phyloP scores from a whole-genome alignment of 179 eudicot species.

The Spinacia oleracea region DNA sequence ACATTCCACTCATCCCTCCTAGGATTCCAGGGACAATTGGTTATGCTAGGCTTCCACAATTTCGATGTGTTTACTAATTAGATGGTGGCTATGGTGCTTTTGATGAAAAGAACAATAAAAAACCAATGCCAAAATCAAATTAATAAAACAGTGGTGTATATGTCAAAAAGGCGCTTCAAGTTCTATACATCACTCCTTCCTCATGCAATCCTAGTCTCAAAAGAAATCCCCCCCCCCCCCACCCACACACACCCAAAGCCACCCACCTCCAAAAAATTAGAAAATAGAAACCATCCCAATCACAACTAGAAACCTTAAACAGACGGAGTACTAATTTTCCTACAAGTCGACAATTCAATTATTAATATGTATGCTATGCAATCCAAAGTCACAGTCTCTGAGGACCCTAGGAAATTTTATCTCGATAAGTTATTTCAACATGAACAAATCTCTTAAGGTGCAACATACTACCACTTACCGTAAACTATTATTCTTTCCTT shows the following conservation, averaged over 20 bases:
- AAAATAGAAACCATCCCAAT: not conserved
- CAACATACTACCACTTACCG: not conserved
- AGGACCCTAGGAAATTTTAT: not conserved
- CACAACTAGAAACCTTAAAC: not conserved
- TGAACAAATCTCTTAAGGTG: not conserved
- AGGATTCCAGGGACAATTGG: too few relatives aligned
- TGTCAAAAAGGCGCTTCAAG: not conserved
- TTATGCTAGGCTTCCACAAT: not conserved
- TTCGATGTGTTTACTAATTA: not conserved
- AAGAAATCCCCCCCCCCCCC: not conserved
- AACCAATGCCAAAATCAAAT: not conserved
- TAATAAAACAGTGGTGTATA: not conserved
- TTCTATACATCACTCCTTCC: not conserved
- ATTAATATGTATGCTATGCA: not conserved
- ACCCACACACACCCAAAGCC: not conserved
- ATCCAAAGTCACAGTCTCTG: not conserved
- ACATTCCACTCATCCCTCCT: not conserved
- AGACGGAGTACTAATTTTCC: not conserved
- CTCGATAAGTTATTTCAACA: not conserved
- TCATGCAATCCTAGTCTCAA: not conserved
- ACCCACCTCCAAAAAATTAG: not conserved
- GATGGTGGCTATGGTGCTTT: too few relatives aligned
- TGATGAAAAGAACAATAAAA: not conserved
- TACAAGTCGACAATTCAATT: not conserved
- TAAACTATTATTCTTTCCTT: not conserved